Evolutionary conservation across 2,329 filamentous ascomycete genomes (phyloP).

Genomic region (Colletotrichum noveboracense): DNA sequence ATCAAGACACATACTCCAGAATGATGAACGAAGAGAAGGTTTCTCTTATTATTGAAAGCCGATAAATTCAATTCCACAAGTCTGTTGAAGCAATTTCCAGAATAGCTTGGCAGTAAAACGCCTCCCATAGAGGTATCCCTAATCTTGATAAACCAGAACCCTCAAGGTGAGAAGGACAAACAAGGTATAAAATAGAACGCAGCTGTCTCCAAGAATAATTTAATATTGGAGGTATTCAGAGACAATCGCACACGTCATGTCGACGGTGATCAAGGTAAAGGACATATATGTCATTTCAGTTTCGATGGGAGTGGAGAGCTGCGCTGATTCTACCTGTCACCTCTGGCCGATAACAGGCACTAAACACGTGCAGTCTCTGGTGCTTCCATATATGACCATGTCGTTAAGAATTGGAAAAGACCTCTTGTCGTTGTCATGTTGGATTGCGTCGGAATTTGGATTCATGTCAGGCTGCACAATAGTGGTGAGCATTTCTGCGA

Average conservation of each 20-base stretch:
- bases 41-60: not conserved
- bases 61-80: too few species aligned
- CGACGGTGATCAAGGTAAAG: not conserved
- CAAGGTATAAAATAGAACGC: not conserved
- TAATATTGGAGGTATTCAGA: not conserved
- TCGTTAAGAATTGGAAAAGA: not conserved
- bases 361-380: not conserved
- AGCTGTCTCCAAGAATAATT: not conserved
- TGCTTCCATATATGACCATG: not conserved
- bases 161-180: not conserved
- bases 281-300: not conserved
- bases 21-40: not conserved
- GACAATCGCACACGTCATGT: not conserved
- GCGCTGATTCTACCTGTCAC: not conserved
- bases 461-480: too few species aligned
- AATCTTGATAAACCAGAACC: not conserved
- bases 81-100: too few species aligned
- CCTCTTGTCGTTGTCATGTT: not conserved
- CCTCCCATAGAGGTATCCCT: not conserved
- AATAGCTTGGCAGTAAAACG: not conserved
- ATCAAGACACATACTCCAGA: not conserved
- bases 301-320: not conserved
- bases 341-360: too few species aligned
- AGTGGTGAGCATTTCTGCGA: too few species aligned
- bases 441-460: accelerated